These are phyloP conservation scores for Vigna reflexopilosa DNA, from an alignment of 306 rosid species.

Conservation along the genomic window DNA sequence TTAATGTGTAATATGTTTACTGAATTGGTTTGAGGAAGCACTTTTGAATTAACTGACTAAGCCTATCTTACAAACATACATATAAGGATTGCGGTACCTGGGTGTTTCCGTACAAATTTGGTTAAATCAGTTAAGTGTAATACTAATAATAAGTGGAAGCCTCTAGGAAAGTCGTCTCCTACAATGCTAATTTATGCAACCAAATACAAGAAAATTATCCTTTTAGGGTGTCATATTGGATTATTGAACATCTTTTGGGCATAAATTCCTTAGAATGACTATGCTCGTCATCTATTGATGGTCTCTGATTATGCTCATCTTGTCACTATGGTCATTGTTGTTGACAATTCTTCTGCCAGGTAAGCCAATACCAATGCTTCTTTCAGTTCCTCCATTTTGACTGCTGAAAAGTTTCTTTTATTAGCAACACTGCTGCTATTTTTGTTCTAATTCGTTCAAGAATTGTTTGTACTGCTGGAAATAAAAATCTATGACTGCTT, in stretches of 20 bases:
- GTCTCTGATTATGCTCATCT: constrained; percentile 9
- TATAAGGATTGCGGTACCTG: constrained; percentile 3
- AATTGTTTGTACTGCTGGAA: constrained; percentile 24
- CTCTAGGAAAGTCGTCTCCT: background rate
- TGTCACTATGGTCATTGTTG: constrained; percentile 6
- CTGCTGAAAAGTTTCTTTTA: background rate
- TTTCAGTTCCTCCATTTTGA: constrained; percentile 5
- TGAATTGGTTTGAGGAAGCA: background rate
- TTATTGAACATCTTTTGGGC: constrained; percentile 12
- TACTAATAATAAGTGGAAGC: background rate
- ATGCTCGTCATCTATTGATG: constrained; percentile 15
- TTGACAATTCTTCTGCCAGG: constrained; percentile 13
- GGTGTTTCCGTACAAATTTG: constrained; percentile 13
- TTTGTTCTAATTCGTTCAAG: constrained; percentile 10
- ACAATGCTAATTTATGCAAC: no score
- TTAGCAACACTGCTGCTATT: background rate
- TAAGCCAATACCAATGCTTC: background rate
- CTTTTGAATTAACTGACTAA: constrained; percentile 10
- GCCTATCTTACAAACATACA: constrained; percentile 4
- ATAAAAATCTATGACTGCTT: constrained; percentile 31
- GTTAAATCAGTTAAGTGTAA: constrained; percentile 7
- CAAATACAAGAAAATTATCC: background rate
- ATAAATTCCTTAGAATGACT: background rate
- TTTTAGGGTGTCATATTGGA: background rate
- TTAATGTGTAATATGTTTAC: background rate